A percentile compares a stretch with the other conserved stretches of the same genome.
phyloP scores from a whole-genome alignment of 495 filamentous ascomycete genomes.

The Aspergillus funiculosus region DNA sequence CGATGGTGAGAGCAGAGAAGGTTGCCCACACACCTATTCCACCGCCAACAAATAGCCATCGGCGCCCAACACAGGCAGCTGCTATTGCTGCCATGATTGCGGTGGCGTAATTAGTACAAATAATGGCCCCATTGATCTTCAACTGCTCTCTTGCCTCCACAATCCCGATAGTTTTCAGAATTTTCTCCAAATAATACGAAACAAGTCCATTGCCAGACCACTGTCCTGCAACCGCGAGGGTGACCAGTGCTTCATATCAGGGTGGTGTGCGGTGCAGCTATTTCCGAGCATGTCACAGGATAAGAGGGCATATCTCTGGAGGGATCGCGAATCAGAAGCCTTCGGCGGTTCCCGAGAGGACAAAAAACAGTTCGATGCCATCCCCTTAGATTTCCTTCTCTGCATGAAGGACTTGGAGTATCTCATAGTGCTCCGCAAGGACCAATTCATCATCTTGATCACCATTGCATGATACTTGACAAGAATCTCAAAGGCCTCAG shows the following conservation, averaged over 20 bases:
- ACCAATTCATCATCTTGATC: not conserved
- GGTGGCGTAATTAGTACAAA: not conserved
- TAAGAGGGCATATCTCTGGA: too few relatives aligned
- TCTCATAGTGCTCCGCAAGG: not conserved
- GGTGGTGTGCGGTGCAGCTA: too few relatives aligned
- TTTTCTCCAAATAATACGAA: not conserved
- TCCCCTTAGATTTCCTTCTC: not conserved
- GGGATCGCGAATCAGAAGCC: not conserved
- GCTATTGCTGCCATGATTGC: not conserved
- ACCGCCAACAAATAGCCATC: not conserved
- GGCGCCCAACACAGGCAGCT: not conserved
- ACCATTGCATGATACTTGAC: not conserved
- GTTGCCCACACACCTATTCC: not conserved
- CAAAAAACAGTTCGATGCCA: not conserved
- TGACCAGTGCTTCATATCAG: too few relatives aligned
- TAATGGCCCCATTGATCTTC: not conserved
- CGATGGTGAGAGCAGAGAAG: not conserved
- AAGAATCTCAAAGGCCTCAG: not conserved
- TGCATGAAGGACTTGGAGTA: not conserved
- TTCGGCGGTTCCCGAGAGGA: not conserved
- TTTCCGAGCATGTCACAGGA: too few relatives aligned
- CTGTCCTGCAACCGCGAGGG: not conserved
- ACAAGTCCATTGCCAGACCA: conserved; percentile 4
- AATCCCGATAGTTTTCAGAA: not conserved
- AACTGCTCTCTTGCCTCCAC: not conserved